phyloP scores from a whole-genome alignment of 1,284 basidiomycete genomes.

The Volvariella volvacea region DNA sequence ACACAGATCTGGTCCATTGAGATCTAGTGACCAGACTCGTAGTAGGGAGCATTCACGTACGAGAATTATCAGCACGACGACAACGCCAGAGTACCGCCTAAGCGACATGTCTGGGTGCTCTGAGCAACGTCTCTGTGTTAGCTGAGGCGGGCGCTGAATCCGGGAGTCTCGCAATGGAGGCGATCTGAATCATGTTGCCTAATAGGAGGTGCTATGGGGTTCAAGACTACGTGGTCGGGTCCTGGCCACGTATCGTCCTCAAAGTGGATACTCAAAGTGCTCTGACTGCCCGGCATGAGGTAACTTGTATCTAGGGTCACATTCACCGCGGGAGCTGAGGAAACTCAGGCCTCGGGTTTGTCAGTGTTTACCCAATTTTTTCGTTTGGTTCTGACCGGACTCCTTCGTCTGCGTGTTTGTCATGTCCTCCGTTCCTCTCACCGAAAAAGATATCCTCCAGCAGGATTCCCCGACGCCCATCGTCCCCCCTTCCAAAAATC shows the following conservation, averaged over 20 bases:
- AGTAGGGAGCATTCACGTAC: neutral
- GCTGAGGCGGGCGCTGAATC: too few species aligned
- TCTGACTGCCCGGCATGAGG: too few species aligned
- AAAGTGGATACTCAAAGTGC: too few species aligned
- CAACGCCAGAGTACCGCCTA: constrained; percentile 35
- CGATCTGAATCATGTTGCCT: too few species aligned
- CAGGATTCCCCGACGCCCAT: constrained; percentile 20
- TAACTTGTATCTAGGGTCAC: too few species aligned
- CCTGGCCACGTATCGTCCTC: too few species aligned
- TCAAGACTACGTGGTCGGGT: too few species aligned
- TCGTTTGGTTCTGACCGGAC: constrained; percentile 14
- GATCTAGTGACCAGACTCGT: constrained; percentile 2
- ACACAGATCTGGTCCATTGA: constrained; percentile 22
- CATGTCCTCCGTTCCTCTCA: constrained; percentile 36
- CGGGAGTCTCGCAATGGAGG: too few species aligned
- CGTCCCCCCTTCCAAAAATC: constrained; percentile 12
- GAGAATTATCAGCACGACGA: neutral
- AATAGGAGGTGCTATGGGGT: too few species aligned
- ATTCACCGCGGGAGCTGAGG: too few species aligned
- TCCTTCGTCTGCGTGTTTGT: constrained; percentile 15
- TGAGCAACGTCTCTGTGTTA: too few species aligned
- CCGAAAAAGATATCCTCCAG: constrained; percentile 29
- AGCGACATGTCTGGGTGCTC: constrained; percentile 29
- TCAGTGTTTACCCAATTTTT: constrained; percentile 32
- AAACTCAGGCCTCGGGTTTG: constrained; percentile 17